Percentiles rank a stretch among this genome's conserved stretches.
These are phyloP conservation scores for Gossypium rotundifolium DNA, from an alignment of 345 rosid species.

Conservation along the genomic window DNA sequence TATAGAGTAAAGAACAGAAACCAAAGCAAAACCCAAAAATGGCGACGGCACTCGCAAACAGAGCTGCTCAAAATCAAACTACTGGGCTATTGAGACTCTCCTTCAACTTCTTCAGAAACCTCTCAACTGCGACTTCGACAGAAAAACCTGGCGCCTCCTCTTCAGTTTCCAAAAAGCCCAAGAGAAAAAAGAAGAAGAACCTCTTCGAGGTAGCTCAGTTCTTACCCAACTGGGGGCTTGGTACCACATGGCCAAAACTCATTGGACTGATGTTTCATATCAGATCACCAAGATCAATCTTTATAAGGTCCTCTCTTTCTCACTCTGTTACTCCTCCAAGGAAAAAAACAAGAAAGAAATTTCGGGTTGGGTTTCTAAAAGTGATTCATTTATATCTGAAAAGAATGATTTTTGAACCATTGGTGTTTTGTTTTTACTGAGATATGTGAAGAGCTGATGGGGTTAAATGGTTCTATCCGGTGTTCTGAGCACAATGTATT, in stretches of 20 bases:
- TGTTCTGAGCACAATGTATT: background rate
- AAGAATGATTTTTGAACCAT: background rate
- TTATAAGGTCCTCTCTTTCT: conserved; percentile 50
- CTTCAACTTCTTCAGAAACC: conserved; percentile 35
- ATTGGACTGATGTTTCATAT: conserved; percentile 81
- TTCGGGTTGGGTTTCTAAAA: background rate
- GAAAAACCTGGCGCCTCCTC: conserved; percentile 29
- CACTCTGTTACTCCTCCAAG: background rate
- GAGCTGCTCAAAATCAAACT: conserved; percentile 26
- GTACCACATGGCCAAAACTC: conserved; percentile 94
- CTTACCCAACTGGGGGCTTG: conserved; percentile 90
- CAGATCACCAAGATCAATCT: conserved; percentile 88
- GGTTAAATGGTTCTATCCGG: background rate
- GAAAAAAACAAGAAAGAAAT: too few relatives aligned
- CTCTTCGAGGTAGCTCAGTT: conserved; percentile 92
- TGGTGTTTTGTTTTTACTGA: background rate
- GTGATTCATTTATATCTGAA: background rate
- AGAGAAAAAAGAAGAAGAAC: conserved; percentile 82
- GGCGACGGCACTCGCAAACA: conserved; percentile 37
- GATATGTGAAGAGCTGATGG: background rate
- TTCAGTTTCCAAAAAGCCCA: conserved; percentile 33
- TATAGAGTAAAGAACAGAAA: background rate
- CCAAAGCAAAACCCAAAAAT: conserved; percentile 14
- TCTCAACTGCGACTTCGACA: conserved; percentile 33
- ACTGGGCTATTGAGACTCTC: conserved; percentile 36